Evolutionary conservation across 176 grass and related monocot genomes (phyloP).

Genomic region (Cocos nucifera): DNA sequence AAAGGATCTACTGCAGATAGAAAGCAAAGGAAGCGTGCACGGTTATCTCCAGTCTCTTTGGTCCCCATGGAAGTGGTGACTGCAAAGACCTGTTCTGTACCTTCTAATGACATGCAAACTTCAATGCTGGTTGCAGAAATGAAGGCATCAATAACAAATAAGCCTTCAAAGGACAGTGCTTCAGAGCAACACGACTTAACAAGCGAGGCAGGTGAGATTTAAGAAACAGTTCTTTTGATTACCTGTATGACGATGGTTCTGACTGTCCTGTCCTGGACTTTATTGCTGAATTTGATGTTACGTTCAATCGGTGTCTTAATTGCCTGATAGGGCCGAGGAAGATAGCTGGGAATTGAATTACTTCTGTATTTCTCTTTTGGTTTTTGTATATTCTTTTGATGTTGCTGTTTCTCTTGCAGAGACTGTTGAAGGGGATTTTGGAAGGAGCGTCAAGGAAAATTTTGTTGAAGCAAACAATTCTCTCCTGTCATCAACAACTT

Average conservation of each 20-base stretch:
- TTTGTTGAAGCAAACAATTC: slow-evolving; percentile 7
- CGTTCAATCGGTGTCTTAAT: neutral
- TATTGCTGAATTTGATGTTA: neutral
- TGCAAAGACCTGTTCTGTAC: neutral
- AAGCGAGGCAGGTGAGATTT: slow-evolving; percentile 30
- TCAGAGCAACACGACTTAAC: slow-evolving; percentile 11
- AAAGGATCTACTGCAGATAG: slow-evolving; percentile 19
- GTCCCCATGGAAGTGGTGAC: slow-evolving; percentile 4
- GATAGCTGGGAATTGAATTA: too few species aligned
- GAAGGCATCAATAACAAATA: neutral
- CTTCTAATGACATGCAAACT: slow-evolving; percentile 5
- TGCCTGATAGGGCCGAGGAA: neutral
- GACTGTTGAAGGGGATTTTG: neutral
- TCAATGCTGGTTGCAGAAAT: neutral
- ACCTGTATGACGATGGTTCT: too few species aligned
- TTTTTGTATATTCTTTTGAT: neutral
- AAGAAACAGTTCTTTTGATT: slow-evolving; percentile 4
- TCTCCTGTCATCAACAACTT: slow-evolving; percentile 6
- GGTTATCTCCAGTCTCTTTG: slow-evolving; percentile 10
- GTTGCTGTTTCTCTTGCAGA: neutral
- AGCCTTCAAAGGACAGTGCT: neutral
- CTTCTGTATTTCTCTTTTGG: too few species aligned
- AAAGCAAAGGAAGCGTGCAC: slow-evolving; percentile 16
- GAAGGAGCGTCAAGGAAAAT: neutral
- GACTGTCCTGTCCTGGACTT: too few species aligned